Base-by-base conservation (phyloP, 306 rosid species). In the Hippophae tibetana region DNA sequence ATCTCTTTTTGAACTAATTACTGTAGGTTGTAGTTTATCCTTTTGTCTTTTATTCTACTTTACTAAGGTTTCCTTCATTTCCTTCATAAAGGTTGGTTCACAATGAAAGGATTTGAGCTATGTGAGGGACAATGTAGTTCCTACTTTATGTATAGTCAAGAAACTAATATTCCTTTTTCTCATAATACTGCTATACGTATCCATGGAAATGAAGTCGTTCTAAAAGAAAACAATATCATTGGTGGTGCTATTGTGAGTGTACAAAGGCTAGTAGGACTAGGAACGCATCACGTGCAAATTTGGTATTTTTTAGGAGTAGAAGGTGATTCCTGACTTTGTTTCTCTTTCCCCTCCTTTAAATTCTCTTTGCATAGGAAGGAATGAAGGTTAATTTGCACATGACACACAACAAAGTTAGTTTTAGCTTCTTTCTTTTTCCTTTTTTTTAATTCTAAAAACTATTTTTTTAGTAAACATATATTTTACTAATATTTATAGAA, bases 231-330 rank as follows among this genome's bases (percentile, higher is more conserved):
- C 52, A 85, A 83, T 68, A 76, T 83, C 62, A 81, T 47, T 46
- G 86, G 89, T 14, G 96, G 87, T 71, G 86, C 87, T 60, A 83
- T 86, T 31, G 63, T 87, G 54, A 73, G 68, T 18, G 48, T 90
- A 90, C 67, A 48, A 13, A 45, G 81, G 85, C 82, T 89, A 85
- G 64, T 61, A 65, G 8, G 84, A 81, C 65, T 90, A 87, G 47
- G 87, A 83, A 69, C 76, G 70, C 72, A 78, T 87, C 43, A 96
- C 98, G 5, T 47, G 72, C 55, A 82, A 85, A 64, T 90, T 90
- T 55, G 96, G 96, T 74, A 78, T 90, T 66, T 90, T 90, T 61
- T 80, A 90, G 76, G 98, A 90, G 67, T 90, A 95, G 98, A 90
- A 90, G 98, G 98, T 90, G 61, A 59, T 68, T 75, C 31, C 42